Conservation (phyloP, 306 rosid genomes). For the Rubus parviflorus region DNA sequence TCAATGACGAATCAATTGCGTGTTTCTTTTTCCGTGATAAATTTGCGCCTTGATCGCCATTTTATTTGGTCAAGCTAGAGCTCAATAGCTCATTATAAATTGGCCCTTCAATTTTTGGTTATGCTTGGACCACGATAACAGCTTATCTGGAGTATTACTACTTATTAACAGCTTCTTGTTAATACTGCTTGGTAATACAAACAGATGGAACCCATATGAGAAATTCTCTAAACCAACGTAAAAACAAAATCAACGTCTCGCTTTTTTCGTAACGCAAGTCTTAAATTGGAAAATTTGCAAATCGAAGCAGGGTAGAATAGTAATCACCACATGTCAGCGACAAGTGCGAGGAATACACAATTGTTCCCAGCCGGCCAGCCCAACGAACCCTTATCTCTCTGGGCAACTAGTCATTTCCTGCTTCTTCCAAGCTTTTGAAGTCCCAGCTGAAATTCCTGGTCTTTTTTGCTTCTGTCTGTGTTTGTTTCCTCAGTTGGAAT, state of each 20-base stretch:
- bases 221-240: no score
- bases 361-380: background rate
- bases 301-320: conserved; percentile 1
- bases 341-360: background rate
- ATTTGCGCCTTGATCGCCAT: background rate
- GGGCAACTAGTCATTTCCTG: background rate
- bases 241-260: no score
- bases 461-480: background rate
- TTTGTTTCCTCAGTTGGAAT: background rate
- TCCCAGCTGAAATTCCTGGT: background rate
- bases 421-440: background rate
- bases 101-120: background rate
- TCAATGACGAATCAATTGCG: conserved; percentile 18
- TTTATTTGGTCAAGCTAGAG: background rate
- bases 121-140: background rate
- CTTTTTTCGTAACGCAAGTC: background rate
- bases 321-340: background rate
- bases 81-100: background rate
- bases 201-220: no score
- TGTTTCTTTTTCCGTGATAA: background rate
- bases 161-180: background rate
- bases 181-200: background rate
- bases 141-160: no score
- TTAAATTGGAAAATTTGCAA: no score
- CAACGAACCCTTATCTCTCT: conserved; percentile 32